These are phyloP conservation scores for Exsudoporus frostii DNA, from an alignment of 768 basidiomycete species.

Conservation along the genomic window DNA sequence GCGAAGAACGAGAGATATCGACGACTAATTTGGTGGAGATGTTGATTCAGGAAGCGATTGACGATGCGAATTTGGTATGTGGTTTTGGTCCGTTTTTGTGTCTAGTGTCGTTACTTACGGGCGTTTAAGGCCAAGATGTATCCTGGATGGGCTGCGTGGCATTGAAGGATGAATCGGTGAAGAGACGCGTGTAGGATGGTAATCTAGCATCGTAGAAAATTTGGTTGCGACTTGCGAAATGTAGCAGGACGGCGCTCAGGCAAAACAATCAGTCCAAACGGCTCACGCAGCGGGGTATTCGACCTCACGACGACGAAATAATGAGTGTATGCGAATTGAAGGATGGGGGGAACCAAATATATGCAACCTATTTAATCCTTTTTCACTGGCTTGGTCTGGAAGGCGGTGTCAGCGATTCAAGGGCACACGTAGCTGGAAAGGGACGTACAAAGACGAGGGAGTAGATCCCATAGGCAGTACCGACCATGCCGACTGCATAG, in stretches of 20 bases:
- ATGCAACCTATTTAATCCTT: conserved; percentile 20
- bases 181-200: neutral
- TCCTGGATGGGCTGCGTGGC: conserved; percentile 85
- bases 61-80: conserved; percentile 63
- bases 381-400: conserved; percentile 32
- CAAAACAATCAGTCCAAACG: neutral
- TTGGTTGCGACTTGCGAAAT: neutral
- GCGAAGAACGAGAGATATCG: conserved; percentile 47
- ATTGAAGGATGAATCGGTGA: conserved; percentile 42
- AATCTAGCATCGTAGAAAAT: neutral
- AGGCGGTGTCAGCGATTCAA: neutral
- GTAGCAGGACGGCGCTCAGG: neutral
- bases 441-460: conserved; percentile 44
- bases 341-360: conserved; percentile 9
- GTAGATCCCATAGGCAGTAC: conserved; percentile 49
- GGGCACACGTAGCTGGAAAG: neutral
- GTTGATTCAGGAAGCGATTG: conserved; percentile 86
- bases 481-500: conserved; percentile 53
- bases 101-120: conserved; percentile 3
- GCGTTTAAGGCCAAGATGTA: conserved; percentile 80
- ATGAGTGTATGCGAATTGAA: conserved; percentile 14
- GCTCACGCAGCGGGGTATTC: neutral
- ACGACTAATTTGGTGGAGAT: conserved; percentile 88
- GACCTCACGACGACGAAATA: conserved; percentile 4
- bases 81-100: neutral